These are phyloP conservation scores for Beta vulgaris DNA, from an alignment of 148 eudicot genomes.

Conservation along the genomic window DNA sequence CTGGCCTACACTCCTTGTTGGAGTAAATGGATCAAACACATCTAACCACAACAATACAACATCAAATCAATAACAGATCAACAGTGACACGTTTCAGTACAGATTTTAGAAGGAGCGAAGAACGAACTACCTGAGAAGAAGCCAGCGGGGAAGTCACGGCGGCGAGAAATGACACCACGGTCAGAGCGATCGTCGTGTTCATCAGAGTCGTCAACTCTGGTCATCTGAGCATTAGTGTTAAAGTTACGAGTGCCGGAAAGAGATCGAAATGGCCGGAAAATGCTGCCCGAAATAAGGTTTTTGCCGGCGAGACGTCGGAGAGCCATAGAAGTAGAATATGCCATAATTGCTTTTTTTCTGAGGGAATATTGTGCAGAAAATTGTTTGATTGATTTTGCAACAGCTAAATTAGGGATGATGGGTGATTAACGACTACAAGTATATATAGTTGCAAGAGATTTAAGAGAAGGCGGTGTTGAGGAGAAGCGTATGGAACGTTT, in stretches of 20 bases:
- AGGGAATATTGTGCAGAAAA: too few species aligned
- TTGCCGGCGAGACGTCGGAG: slow-evolving; percentile 40
- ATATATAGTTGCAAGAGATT: too few species aligned
- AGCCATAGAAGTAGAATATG: slow-evolving; percentile 42
- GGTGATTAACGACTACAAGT: too few species aligned
- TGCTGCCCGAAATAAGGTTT: slow-evolving; percentile 24
- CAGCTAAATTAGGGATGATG: not conserved
- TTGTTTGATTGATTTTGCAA: too few species aligned
- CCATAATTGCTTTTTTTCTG: too few species aligned
- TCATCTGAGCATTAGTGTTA: slow-evolving; percentile 48
- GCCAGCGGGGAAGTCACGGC: slow-evolving; percentile 37
- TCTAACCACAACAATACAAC: slow-evolving; percentile 32
- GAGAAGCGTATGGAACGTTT: slow-evolving; percentile 2
- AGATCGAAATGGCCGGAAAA: slow-evolving; percentile 38
- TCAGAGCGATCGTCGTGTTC: slow-evolving; percentile 40
- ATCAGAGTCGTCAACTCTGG: slow-evolving; percentile 33
- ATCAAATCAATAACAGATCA: not conserved
- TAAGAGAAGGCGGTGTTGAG: not conserved
- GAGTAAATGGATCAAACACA: slow-evolving; percentile 64
- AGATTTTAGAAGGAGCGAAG: too few species aligned
- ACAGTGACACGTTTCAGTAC: too few species aligned
- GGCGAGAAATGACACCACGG: slow-evolving; percentile 32
- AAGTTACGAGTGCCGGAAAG: slow-evolving; percentile 37
- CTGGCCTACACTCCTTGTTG: slow-evolving; percentile 62
- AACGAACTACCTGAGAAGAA: slow-evolving; percentile 64